Evolutionary conservation across 2,329 filamentous ascomycete species (phyloP), one percentile per base, ranked within the genome.

Genomic region (Sclerotinia minor): DNA sequence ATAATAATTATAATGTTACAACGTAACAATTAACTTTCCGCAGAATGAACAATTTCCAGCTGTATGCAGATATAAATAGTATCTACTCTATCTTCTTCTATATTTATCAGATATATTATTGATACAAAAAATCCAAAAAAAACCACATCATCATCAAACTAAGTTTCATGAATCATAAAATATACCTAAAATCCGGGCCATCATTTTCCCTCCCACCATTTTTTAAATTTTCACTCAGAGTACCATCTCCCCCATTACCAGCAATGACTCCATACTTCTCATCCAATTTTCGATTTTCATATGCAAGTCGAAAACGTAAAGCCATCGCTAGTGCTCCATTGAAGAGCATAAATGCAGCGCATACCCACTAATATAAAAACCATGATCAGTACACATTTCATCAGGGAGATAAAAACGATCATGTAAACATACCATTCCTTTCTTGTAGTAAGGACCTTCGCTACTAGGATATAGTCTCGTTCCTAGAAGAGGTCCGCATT

Each of bases 211-310:
- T 61, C 19, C 45, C 59, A 0, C 15, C 8, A 24, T 19, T 5
- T 15, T 13, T 41, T 41, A 45, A 7, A 19, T n/a, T 21, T 19
- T 29, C 11, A 24, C 26, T 7, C 5, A 35, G 32, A 35, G 5
- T 35, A 35, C 9, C 64, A 44, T 65, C 49, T 17, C 26, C 53
- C 3, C 63, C 65, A 6, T 65, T 50, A 26, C 53, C 66, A 9
- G 58, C 66, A 4, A 71, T 53, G 8, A 26, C 21, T 1, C 73
- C 71, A 64, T 74, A 73, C 67, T 82, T 81, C 69, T 77, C 75
- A 63, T 87, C 87, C 5, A 90, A 77, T 71, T 84, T 84, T 74
- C 78, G 81, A 70, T 91, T 91, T 78, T 90, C 85, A 76, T 81
- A 83, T 21, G 80, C 80, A n/a, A 90, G 79, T 32, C 89, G 77